These are phyloP conservation scores for Boletus calvinii DNA, from an alignment of 1,284 basidiomycete genomes.

Conservation along the genomic window DNA sequence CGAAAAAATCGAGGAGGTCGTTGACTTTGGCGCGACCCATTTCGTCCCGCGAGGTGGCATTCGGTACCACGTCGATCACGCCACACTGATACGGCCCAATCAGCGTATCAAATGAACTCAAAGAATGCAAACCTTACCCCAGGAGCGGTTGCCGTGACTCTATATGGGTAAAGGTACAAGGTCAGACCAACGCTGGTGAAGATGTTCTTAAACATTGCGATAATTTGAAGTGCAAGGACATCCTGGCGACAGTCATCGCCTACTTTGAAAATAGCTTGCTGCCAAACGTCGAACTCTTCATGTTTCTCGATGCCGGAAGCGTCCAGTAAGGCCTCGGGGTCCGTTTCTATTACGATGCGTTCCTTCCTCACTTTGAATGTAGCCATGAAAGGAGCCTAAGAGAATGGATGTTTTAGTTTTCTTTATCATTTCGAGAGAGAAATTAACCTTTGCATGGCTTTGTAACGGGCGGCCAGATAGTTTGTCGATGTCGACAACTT, in stretches of 20 bases:
- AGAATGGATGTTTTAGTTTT: not conserved
- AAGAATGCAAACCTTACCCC: constrained; percentile 60
- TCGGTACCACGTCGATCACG: constrained; percentile 98
- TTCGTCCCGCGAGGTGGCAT: constrained; percentile 97
- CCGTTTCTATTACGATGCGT: constrained; percentile 55
- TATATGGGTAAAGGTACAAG: constrained; percentile 93
- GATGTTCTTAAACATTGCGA: constrained; percentile 99
- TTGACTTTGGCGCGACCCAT: constrained; percentile 99
- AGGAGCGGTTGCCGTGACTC: constrained; percentile 95
- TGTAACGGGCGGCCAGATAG: constrained; percentile 95
- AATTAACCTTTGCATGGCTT: constrained; percentile 88
- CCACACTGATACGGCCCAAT: constrained; percentile 65
- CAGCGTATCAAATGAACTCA: not conserved
- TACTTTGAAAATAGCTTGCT: constrained; percentile 99
- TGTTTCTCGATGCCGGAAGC: constrained; percentile 55
- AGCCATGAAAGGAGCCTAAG: constrained; percentile 98
- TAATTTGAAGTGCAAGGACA: constrained; percentile 93
- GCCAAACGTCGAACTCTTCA: constrained; percentile 89
- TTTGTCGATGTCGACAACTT: constrained; percentile 95
- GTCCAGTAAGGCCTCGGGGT: constrained; percentile 70
- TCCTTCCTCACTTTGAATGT: constrained; percentile 97
- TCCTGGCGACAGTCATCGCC: constrained; percentile 99
- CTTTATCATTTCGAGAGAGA: not conserved
- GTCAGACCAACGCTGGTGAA: constrained; percentile 88
- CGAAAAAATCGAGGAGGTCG: constrained; percentile 92